Conservation (phyloP, 305 asterid species). For the Andrographis paniculata region DNA sequence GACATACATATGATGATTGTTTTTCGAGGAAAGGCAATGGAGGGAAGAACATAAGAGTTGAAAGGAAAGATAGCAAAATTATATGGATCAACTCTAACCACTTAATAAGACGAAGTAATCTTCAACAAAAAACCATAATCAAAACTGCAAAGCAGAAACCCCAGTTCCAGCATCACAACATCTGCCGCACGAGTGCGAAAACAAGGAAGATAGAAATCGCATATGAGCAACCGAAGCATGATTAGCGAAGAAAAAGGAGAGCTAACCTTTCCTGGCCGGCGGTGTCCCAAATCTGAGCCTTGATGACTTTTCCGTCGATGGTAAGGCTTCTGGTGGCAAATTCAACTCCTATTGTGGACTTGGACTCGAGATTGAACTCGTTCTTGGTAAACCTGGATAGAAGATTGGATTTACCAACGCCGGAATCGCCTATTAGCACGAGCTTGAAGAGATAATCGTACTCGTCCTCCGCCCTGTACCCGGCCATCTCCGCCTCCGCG, state of each 20-base stretch:
- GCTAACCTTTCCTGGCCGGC: constrained; percentile 45
- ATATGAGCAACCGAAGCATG: background rate
- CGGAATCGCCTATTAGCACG: constrained; percentile 47
- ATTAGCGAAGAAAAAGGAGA: background rate
- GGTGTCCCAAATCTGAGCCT: constrained; percentile 57
- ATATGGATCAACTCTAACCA: too few relatives aligned
- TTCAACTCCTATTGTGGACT: constrained; percentile 43
- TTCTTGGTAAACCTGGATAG: constrained; percentile 42
- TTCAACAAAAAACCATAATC: too few relatives aligned
- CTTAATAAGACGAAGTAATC: too few relatives aligned
- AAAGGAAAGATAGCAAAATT: too few relatives aligned
- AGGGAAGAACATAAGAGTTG: too few relatives aligned
- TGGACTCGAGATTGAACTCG: constrained; percentile 43
- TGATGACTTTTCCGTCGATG: constrained; percentile 34
- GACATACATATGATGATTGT: too few relatives aligned
- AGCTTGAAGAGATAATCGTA: constrained; percentile 40
- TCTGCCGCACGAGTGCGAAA: too few relatives aligned
- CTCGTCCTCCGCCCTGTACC: constrained; percentile 36
- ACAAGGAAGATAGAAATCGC: background rate
- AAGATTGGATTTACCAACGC: too few relatives aligned
- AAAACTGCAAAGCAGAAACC: too few relatives aligned
- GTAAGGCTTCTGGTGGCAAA: constrained; percentile 39
- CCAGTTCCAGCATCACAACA: too few relatives aligned
- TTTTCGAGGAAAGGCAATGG: too few relatives aligned
- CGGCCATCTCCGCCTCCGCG: constrained; percentile 21